phyloP scores from a whole-genome alignment of 2,329 filamentous ascomycete species.

The Aspergillus aculeatus region DNA sequence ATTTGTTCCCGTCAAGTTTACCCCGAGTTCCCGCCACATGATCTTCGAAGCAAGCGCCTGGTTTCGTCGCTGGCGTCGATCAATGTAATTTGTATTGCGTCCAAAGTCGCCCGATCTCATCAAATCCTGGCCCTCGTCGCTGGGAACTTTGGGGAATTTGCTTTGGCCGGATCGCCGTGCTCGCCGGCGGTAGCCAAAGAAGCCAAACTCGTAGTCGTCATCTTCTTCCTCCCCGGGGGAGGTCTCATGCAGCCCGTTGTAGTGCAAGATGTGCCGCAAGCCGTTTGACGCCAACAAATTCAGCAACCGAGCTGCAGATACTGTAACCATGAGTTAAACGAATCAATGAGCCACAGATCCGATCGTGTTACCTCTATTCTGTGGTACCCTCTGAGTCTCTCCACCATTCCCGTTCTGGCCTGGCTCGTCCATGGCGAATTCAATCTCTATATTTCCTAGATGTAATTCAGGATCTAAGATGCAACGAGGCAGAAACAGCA shows the following conservation, averaged over 20 bases:
- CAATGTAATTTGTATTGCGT: constrained; percentile 56
- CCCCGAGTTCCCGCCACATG: constrained; percentile 76
- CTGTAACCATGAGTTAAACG: constrained; percentile 19
- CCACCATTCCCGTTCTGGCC: constrained; percentile 18
- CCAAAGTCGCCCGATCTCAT: constrained; percentile 86
- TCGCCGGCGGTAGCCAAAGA: constrained; percentile 47
- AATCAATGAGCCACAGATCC: background rate
- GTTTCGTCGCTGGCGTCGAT: constrained; percentile 56
- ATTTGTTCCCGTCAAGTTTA: constrained; percentile 58
- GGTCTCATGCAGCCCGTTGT: constrained; percentile 30
- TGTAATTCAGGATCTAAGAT: constrained; percentile 14
- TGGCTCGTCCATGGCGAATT: constrained; percentile 29
- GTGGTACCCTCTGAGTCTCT: constrained; percentile 13
- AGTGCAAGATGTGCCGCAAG: constrained; percentile 52
- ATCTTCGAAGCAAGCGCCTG: constrained; percentile 65
- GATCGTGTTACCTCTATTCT: constrained; percentile 24
- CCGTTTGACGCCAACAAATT: constrained; percentile 55
- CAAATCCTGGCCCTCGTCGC: constrained; percentile 69
- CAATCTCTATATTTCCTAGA: constrained; percentile 29
- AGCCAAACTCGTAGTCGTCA: constrained; percentile 30
- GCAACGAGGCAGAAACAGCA: background rate
- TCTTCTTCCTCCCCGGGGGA: constrained; percentile 27
- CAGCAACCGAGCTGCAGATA: constrained; percentile 48
- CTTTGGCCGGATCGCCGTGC: constrained; percentile 46
- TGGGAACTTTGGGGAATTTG: constrained; percentile 80